These are phyloP conservation scores for Hypericum androsaemum DNA, from an alignment of 345 rosid species.

Conservation along the genomic window DNA sequence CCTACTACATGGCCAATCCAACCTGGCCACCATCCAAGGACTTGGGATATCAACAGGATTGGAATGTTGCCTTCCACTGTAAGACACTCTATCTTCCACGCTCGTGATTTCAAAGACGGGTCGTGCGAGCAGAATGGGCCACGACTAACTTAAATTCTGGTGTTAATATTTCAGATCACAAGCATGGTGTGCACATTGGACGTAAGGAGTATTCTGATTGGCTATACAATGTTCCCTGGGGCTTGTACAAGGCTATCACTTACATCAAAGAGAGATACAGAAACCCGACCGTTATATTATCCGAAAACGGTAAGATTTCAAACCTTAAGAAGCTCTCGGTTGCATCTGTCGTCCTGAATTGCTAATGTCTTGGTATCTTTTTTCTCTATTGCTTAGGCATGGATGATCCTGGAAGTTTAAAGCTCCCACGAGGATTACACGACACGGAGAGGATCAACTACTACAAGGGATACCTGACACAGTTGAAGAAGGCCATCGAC, in stretches of 20 bases:
- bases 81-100: conserved; percentile 18
- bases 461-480: conserved; percentile 60
- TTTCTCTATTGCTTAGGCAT: conserved; percentile 38
- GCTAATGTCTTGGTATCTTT: too few species aligned
- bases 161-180: conserved; percentile 35
- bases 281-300: conserved; percentile 71
- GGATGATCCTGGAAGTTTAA: conserved; percentile 87
- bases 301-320: conserved; percentile 62
- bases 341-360: too few species aligned
- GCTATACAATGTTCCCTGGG: conserved; percentile 97
- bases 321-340: too few species aligned
- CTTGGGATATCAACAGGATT: conserved; percentile 80
- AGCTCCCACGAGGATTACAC: conserved; percentile 51
- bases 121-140: too few species aligned
- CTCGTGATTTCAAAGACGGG: too few species aligned
- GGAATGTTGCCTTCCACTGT: conserved; percentile 76
- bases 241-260: conserved; percentile 76
- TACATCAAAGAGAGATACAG: conserved; percentile 81
- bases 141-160: too few species aligned
- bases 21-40: conserved; percentile 34
- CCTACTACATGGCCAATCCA: conserved; percentile 60
- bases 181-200: conserved; percentile 65
- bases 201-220: conserved; percentile 77
- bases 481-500: conserved; percentile 72
- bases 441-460: conserved; percentile 73